Evolutionary conservation across 306 rosid genomes (phyloP).

Genomic region (Cicer judaicum): DNA sequence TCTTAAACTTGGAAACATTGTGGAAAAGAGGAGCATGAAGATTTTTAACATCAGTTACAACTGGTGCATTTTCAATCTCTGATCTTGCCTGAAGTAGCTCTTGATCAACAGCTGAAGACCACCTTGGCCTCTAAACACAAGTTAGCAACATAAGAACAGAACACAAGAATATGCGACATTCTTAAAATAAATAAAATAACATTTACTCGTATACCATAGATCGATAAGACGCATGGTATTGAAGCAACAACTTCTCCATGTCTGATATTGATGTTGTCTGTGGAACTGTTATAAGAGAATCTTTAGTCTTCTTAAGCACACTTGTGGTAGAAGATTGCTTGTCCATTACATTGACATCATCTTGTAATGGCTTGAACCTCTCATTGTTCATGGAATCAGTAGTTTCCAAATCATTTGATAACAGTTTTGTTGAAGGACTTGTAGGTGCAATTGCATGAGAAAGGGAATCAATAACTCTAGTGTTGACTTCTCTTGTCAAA

Average conservation of each 20-base stretch:
- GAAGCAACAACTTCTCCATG: conserved; percentile 63
- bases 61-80: conserved; percentile 79
- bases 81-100: conserved; percentile 60
- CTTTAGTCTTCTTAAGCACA: conserved; percentile 47
- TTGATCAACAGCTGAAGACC: conserved; percentile 71
- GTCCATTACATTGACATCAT: conserved; percentile 25
- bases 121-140: conserved; percentile 64
- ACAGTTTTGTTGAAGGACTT: conserved; percentile 36
- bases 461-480: conserved; percentile 24
- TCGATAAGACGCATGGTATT: conserved; percentile 52
- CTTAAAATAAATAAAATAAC: conserved; percentile 16
- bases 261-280: conserved; percentile 64
- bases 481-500: conserved; percentile 43
- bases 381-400: conserved; percentile 35
- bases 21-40: conserved; percentile 74
- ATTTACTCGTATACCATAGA: conserved; percentile 60
- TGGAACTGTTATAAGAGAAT: conserved; percentile 45
- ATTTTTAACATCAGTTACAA: conserved; percentile 51
- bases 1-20: conserved; percentile 78
- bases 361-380: conserved; percentile 48
- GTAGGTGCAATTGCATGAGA: conserved; percentile 41
- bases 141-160: conserved; percentile 42
- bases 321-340: conserved; percentile 43
- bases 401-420: conserved; percentile 39
- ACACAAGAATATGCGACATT: conserved; percentile 6